phyloP scores from a whole-genome alignment of 2,329 filamentous ascomycete species.

The Cladosporium colombiae region DNA sequence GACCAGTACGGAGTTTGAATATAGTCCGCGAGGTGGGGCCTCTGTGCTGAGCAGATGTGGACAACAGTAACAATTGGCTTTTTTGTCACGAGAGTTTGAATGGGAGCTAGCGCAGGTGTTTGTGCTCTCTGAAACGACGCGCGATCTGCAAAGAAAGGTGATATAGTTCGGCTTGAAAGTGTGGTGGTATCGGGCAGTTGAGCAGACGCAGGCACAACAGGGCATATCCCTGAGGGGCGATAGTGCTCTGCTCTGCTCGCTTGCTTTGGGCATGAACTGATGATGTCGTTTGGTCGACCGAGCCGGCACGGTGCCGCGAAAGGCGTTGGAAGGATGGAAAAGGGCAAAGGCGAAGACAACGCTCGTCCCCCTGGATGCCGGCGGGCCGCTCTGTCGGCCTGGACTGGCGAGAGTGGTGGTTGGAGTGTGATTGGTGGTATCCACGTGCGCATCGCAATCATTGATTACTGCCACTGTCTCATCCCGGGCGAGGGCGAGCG shows the following conservation, averaged over 20 bases:
- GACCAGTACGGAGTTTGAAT: too few relatives aligned
- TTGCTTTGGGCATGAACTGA: conserved; percentile 8
- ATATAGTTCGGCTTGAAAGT: not conserved
- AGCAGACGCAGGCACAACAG: conserved; percentile 3
- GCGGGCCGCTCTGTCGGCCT: not conserved
- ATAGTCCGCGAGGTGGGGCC: too few relatives aligned
- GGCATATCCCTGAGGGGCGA: not conserved
- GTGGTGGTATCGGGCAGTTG: conserved; percentile 2
- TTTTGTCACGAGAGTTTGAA: not conserved
- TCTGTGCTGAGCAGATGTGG: not conserved
- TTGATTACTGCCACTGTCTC: conserved; percentile 3
- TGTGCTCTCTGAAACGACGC: not conserved
- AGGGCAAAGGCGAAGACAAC: not conserved
- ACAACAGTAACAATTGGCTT: conserved; percentile 3
- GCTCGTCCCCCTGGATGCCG: not conserved
- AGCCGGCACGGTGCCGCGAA: not conserved
- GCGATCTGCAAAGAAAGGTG: not conserved
- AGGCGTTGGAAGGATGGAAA: not conserved
- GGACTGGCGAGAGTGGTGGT: not conserved
- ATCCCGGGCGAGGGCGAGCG: not conserved
- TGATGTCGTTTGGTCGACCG: conserved; percentile 1
- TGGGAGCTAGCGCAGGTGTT: not conserved
- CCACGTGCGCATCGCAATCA: conserved; percentile 6
- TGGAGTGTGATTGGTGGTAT: not conserved
- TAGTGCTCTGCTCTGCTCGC: not conserved